Evolutionary conservation across 495 filamentous ascomycete genomes (phyloP), one percentile per base, ranked within the genome.

Genomic region (Penicillium ucsense): DNA sequence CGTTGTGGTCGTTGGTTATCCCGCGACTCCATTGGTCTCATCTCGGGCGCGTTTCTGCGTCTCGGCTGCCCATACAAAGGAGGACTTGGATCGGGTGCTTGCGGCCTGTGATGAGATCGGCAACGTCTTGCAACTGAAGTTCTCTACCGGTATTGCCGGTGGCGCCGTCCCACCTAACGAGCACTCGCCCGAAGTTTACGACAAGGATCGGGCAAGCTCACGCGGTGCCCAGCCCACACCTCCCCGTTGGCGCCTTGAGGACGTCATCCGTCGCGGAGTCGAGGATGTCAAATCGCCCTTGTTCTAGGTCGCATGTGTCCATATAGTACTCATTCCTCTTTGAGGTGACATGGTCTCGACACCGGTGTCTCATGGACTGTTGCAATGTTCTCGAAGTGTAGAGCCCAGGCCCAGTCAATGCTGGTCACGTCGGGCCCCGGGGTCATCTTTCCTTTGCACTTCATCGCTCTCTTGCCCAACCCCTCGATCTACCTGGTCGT

Each of bases 1-100:
- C n/a, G 89, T 97, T 39, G 92, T 98, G 39, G 85, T 98, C 35
- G 92, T 98, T 49, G 94, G 92, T 40, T 98, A 98, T 59, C 92
- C 92, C 1, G 92, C 92, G 11, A 98, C 92, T n/a, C 92, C 92
- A 4, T 77, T 98, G 45, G 89, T 96, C 48, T 90, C 85, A 41
- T 96, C 94, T 5, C 82, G 92, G 35, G 92, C 89, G 37, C 82
- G 92, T 39, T 95, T 98, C 74, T 98, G 92, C 68, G 83, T 98
- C 29, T 95, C 88, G 8, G 86, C 92, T 9, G 86, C 92, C 4
- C 92, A 98, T 70, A 98, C 89, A 57, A 98, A 98, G 70, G 92
- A 97, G 46, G 92, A 98, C 63, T 76, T 98, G 51, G 94, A 98
- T 65, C 84, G 91, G 12, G 71, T 97, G 46, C 76, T 98, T 31